Evolutionary conservation across 1,284 basidiomycete species (phyloP).

Genomic region (Malassezia dermatis): DNA sequence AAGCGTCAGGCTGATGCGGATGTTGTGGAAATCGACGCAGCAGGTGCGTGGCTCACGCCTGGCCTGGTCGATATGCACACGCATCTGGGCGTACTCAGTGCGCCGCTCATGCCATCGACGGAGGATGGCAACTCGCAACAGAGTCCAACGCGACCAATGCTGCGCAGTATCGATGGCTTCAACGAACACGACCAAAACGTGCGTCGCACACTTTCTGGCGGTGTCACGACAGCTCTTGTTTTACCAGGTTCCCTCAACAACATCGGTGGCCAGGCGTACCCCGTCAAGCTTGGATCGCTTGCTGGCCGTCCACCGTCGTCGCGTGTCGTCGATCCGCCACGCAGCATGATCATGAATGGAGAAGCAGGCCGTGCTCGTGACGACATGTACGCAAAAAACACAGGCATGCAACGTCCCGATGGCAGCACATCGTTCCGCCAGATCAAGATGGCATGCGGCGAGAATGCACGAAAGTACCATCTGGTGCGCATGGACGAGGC

Average conservation of each 20-base stretch:
- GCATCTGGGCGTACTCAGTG: constrained; percentile 55
- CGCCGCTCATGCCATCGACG: constrained; percentile 49
- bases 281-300: constrained; percentile 59
- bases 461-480: constrained; percentile 52
- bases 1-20: neutral
- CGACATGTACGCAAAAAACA: constrained; percentile 8
- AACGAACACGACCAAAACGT: constrained; percentile 59
- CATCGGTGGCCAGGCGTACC: constrained; percentile 62
- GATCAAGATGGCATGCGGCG: constrained; percentile 50
- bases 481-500: constrained; percentile 55
- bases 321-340: constrained; percentile 35
- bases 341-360: constrained; percentile 25
- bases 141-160: constrained; percentile 54
- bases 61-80: constrained; percentile 67
- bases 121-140: constrained; percentile 51
- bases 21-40: constrained; percentile 22
- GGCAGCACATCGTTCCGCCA: constrained; percentile 30
- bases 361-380: constrained; percentile 19
- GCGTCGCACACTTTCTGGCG: constrained; percentile 56
- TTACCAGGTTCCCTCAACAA: constrained; percentile 58
- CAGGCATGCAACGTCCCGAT: constrained; percentile 29
- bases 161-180: constrained; percentile 57
- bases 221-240: constrained; percentile 62
- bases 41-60: constrained; percentile 35
- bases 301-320: constrained; percentile 24